Percentiles rank a stretch among this genome's conserved stretches.
Evolutionary conservation across 2,329 filamentous ascomycete genomes (phyloP).

Genomic region (Penicillium sumatraense): DNA sequence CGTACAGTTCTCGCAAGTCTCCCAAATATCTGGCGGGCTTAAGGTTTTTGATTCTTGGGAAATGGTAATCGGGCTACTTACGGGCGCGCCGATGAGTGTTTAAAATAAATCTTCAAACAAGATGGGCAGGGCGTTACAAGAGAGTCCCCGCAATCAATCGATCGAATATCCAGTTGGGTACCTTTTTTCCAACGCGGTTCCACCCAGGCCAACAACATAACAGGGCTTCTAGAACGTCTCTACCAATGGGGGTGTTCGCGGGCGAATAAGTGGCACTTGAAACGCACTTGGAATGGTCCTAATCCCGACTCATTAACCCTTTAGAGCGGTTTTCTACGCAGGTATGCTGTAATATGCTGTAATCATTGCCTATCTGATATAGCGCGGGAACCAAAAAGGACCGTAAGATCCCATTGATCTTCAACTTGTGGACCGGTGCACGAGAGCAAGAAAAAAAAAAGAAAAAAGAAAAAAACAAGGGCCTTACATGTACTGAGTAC

Average conservation of each 20-base stretch:
- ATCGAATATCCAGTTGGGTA: constrained; percentile 22
- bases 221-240: constrained; percentile 25
- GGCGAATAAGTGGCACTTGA: constrained; percentile 14
- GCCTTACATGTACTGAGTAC: background rate
- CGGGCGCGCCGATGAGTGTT: constrained; percentile 21
- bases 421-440: constrained; percentile 23
- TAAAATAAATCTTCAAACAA: constrained; percentile 16
- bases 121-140: constrained; percentile 19
- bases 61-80: constrained; percentile 10
- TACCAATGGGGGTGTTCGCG: constrained; percentile 17
- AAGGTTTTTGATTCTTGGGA: constrained; percentile 15
- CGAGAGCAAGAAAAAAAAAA: background rate
- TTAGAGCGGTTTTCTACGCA: constrained; percentile 7
- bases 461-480: background rate
- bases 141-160: constrained; percentile 25
- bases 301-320: constrained; percentile 12
- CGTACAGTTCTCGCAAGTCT: constrained; percentile 17
- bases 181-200: constrained; percentile 1
- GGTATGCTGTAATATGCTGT: constrained; percentile 8
- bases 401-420: constrained; percentile 24
- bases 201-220: constrained; percentile 7
- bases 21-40: constrained; percentile 7
- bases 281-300: constrained; percentile 11
- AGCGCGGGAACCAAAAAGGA: background rate
- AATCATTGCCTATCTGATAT: constrained; percentile 20